Percentiles rank a stretch among this genome's conserved stretches.
Evolutionary conservation across 306 rosid species (phyloP).

Genomic region (Elaeagnus macrophylla): DNA sequence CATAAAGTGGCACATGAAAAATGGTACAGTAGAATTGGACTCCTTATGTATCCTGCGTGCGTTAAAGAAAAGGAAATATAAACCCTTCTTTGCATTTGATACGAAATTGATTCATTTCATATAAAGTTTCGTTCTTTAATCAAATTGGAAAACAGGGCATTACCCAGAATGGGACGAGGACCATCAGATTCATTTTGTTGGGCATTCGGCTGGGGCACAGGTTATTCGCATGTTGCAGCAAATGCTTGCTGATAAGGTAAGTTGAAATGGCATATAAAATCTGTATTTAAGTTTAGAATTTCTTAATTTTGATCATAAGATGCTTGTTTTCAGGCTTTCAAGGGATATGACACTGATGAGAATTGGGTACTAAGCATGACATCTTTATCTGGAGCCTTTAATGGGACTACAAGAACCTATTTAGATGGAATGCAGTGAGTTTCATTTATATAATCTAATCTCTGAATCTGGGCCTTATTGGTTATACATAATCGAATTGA

Average conservation of each 20-base stretch:
- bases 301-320: conserved; percentile 12
- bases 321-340: conserved; percentile 50
- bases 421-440: conserved; percentile 95
- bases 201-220: conserved; percentile 96
- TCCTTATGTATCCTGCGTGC: too few relatives aligned
- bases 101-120: too few relatives aligned
- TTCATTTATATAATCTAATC: conserved; percentile 5
- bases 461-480: too few relatives aligned
- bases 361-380: conserved; percentile 85
- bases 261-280: conserved; percentile 10
- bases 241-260: conserved; percentile 95
- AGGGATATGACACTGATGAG: conserved; percentile 62
- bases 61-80: too few relatives aligned
- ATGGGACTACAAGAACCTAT: conserved; percentile 95
- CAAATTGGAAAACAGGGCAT: conserved; percentile 48
- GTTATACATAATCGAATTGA: too few relatives aligned
- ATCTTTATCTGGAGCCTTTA: conserved; percentile 88
- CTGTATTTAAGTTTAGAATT: not conserved
- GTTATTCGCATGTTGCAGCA: conserved; percentile 88
- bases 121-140: conserved; percentile 1
- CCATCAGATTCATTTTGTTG: conserved; percentile 91
- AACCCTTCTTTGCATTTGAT: too few relatives aligned
- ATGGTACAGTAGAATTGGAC: too few relatives aligned
- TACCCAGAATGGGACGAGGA: conserved; percentile 98
- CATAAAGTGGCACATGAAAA: too few relatives aligned